Conservation (phyloP, 257 asterid genomes). For the Fraxinus anomala region DNA sequence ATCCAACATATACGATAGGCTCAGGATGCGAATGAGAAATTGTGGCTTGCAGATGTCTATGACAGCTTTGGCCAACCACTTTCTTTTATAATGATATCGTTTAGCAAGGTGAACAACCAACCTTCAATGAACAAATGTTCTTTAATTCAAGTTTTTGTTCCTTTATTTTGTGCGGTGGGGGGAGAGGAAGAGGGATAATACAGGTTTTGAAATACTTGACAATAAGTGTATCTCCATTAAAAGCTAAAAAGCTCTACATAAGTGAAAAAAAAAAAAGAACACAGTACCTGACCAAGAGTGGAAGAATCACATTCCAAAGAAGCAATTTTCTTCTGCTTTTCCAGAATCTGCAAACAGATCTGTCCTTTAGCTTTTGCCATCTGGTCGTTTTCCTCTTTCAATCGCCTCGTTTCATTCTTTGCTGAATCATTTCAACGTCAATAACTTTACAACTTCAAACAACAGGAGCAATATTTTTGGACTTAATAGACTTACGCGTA, state of each 20-base stretch:
- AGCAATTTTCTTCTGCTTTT: constrained; percentile 59
- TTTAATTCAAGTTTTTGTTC: background rate
- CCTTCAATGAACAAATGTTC: constrained; percentile 3
- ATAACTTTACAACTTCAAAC: background rate
- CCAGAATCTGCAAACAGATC: constrained; percentile 60
- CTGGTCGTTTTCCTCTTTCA: constrained; percentile 54
- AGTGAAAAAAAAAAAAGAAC: background rate
- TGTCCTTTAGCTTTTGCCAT: constrained; percentile 56
- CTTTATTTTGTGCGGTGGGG: background rate
- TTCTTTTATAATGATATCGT: constrained; percentile 17
- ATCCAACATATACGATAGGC: background rate
- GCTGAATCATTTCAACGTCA: constrained; percentile 44
- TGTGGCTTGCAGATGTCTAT: constrained; percentile 12
- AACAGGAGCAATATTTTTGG: background rate
- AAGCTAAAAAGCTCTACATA: background rate
- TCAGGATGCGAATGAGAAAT: background rate
- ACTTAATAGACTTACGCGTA: background rate
- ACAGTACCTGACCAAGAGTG: constrained; percentile 61
- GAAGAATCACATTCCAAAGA: constrained; percentile 57
- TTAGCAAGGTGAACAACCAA: constrained; percentile 1
- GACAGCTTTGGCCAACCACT: constrained; percentile 14
- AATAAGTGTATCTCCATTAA: constrained; percentile 13
- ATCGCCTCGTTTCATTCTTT: constrained; percentile 52
- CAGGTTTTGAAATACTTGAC: background rate
- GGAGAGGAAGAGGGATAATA: background rate